These are phyloP conservation scores for Tagetes patula DNA, from an alignment of 129 eudicot species.

Conservation along the genomic window DNA sequence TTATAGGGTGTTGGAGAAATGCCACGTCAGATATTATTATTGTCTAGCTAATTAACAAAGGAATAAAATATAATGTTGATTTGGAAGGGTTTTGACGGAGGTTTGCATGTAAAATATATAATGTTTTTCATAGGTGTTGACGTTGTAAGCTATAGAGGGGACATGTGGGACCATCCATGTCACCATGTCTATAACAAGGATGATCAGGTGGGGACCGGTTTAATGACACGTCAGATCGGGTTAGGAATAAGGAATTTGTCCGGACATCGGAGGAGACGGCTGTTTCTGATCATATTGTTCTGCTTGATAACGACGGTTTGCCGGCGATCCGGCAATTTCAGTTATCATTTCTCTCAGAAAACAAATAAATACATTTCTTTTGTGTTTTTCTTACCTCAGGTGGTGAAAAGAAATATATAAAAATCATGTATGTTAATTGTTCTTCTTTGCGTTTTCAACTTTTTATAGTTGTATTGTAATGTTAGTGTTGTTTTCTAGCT, in stretches of 20 bases:
- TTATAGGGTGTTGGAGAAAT: conserved; percentile 16
- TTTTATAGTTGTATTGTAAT: no score
- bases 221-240: conserved; percentile 44
- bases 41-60: conserved; percentile 10
- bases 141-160: conserved; percentile 27
- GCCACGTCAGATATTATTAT: conserved; percentile 27
- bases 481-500: no score
- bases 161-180: conserved; percentile 54
- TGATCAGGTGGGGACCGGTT: conserved; percentile 40
- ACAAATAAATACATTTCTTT: no score
- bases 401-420: no score
- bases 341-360: neutral
- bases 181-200: conserved; percentile 18
- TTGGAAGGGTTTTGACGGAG: conserved; percentile 53
- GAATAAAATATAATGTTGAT: conserved; percentile 25
- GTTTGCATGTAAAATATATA: conserved; percentile 26
- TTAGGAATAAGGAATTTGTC: conserved; percentile 37
- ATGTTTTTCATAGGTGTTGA: conserved; percentile 35
- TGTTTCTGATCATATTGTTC: conserved; percentile 40
- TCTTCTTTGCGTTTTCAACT: no score
- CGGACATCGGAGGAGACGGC: conserved; percentile 41
- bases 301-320: conserved; percentile 52
- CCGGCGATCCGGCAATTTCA: conserved; percentile 48
- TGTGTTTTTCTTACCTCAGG: no score
- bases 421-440: no score